Evolutionary conservation across 352 stramenopile species (phyloP).

Genomic region (Pilasporangium apinafurcum): DNA sequence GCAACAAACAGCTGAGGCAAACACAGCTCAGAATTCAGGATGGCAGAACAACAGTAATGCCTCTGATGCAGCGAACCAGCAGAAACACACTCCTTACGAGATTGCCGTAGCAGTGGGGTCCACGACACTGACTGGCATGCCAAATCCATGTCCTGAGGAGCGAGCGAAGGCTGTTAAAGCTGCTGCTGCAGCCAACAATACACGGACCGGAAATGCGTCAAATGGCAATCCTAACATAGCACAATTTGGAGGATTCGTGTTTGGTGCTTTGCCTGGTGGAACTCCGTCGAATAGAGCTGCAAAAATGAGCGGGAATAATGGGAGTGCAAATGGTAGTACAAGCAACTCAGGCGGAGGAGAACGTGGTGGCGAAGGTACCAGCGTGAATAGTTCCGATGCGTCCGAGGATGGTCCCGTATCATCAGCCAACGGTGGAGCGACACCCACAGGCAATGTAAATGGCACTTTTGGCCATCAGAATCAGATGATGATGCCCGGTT

Average conservation of each 20-base stretch:
- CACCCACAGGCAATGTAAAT: background rate
- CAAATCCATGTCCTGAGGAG: slow-evolving; percentile 8
- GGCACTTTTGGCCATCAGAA: slow-evolving; percentile 11
- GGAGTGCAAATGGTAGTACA: slow-evolving; percentile 5
- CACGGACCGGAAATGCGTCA: background rate
- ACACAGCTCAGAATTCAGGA: slow-evolving; percentile 5
- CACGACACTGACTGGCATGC: slow-evolving; percentile 33
- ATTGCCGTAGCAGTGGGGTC: slow-evolving; percentile 19
- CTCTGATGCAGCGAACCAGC: slow-evolving; percentile 1
- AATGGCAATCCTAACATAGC: slow-evolving; percentile 2
- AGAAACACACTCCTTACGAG: slow-evolving; percentile 18
- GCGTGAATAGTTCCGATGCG: slow-evolving; percentile 5
- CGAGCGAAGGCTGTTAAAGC: no score
- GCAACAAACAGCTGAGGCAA: slow-evolving; percentile 11
- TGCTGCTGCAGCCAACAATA: background rate
- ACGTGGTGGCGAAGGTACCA: no score
- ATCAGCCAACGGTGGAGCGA: no score
- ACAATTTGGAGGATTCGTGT: slow-evolving; percentile 3
- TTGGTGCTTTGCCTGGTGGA: background rate
- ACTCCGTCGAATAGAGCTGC: background rate
- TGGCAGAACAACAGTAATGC: slow-evolving; percentile 4
- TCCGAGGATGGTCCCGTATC: no score
- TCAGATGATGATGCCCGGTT: slow-evolving; percentile 76
- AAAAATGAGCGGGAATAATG: no score
- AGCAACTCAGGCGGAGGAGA: no score